Evolutionary conservation across 495 filamentous ascomycete species (phyloP).

Genomic region (Lophiotrema nucula): DNA sequence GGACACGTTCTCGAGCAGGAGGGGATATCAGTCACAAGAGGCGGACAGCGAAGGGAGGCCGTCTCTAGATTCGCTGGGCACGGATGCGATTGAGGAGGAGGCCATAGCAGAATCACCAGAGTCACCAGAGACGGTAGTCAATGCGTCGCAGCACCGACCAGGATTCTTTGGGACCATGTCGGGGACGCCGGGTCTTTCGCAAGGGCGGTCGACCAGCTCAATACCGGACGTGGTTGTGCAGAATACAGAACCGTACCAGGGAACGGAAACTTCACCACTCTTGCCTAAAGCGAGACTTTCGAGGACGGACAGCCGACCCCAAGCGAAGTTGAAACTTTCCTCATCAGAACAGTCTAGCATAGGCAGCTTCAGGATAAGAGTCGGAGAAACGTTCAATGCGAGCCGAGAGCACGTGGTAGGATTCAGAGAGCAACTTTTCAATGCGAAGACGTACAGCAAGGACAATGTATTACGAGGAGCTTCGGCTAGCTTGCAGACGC

Average conservation of each 20-base stretch:
- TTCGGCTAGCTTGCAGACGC: constrained; percentile 60
- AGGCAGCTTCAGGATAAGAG: not conserved
- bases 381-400: constrained; percentile 9
- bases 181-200: not conserved
- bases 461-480: constrained; percentile 61
- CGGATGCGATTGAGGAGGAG: constrained; percentile 57
- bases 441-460: constrained; percentile 72
- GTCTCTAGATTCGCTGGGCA: constrained; percentile 31
- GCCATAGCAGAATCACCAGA: constrained; percentile 38
- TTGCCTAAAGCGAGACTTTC: constrained; percentile 44
- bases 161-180: not conserved
- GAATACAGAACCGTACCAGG: constrained; percentile 13
- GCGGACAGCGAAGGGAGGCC: constrained; percentile 20
- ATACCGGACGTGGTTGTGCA: constrained; percentile 27
- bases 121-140: constrained; percentile 26
- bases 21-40: constrained; percentile 1
- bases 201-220: not conserved
- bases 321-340: not conserved
- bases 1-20: constrained; percentile 25
- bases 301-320: not conserved
- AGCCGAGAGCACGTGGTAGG: constrained; percentile 13
- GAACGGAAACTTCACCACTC: constrained; percentile 47
- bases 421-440: constrained; percentile 31
- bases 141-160: constrained; percentile 5
- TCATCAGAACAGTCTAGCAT: not conserved